Evolutionary conservation across 1,139 yeast species (phyloP).

Genomic region (Candida tropicalis): DNA sequence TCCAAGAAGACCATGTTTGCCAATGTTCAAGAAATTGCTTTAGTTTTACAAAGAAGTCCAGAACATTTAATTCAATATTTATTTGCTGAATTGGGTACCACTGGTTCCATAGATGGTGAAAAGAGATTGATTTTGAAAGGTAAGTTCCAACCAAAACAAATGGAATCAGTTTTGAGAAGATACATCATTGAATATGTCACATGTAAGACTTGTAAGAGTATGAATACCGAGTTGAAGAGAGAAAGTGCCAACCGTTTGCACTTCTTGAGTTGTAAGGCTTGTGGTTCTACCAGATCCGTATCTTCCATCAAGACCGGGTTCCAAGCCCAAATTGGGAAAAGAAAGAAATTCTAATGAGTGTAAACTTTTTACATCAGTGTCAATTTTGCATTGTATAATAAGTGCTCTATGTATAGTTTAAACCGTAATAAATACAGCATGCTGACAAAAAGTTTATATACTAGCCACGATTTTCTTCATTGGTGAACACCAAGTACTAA

Average conservation of each 20-base stretch:
- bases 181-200: constrained; percentile 97
- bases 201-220: constrained; percentile 97
- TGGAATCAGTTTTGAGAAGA: constrained; percentile 94
- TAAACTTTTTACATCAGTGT: background rate
- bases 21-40: constrained; percentile 92
- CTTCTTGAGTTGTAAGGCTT: constrained; percentile 96
- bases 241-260: constrained; percentile 95
- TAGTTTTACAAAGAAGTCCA: constrained; percentile 93
- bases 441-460: constrained; percentile 6
- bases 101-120: constrained; percentile 98
- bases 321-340: constrained; percentile 92
- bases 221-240: constrained; percentile 94
- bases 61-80: constrained; percentile 96
- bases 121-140: constrained; percentile 97
- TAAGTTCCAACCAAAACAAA: constrained; percentile 96
- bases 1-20: constrained; percentile 94
- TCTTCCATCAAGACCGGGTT: constrained; percentile 98
- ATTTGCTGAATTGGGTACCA: constrained; percentile 98
- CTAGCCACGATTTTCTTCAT: constrained; percentile 45
- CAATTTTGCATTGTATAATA: constrained; percentile 11
- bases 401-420: constrained; percentile 11
- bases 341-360: constrained; percentile 51
- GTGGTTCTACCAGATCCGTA: constrained; percentile 97
- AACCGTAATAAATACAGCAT: constrained; percentile 10
- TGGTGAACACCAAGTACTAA: constrained; percentile 59